Evolutionary conservation across 306 rosid genomes (phyloP), one percentile per base, ranked within the genome.

Genomic region (Ormosia emarginata): DNA sequence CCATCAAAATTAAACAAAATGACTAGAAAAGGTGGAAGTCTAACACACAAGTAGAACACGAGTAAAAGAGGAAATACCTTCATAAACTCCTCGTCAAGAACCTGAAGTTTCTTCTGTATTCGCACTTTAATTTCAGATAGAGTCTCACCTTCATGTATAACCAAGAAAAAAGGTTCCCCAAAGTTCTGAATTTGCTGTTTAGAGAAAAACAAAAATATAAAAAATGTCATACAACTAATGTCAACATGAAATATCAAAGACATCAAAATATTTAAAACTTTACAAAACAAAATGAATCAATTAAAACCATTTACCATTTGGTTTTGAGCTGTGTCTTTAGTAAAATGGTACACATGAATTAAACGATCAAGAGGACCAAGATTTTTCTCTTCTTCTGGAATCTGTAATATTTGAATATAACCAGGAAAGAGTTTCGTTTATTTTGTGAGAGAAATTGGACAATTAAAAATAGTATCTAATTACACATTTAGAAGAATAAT

Each of bases 121-220:
- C 97, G 87, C 79, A 34, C 82, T 82, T 85, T 93, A 70, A 93
- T 87, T 75, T 93, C 94, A 6, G 91, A 82, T 70, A 93, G 85
- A n/a, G 92, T 86, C 80, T 93, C 98, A 59, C 93, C 94, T 82
- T 93, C 98, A 14, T 79, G 94, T 81, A 93, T 91, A 68, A 93
- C 98, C 87, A 93, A 75, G 86, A 93, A 91, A 81, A 93, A 93
- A 12, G 98, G 98, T 66, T 93, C 98, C 46, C 98, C 98, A 8
- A 93, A 93, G 83, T 91, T 91, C 59, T 93, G 97, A 86, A 93
- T 88, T 89, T 91, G 94, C 98, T 93, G 87, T n/a, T 14, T 66
- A 14, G 59, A 71, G 43, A 29, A 17, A 84, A 67, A 56, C 34
- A 36, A 61, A 79, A 59, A 52, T 36, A 17, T 34, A 33, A 24